Conservation (phyloP, 2,329 filamentous ascomycete genomes). For the Claviceps fusiformis region DNA sequence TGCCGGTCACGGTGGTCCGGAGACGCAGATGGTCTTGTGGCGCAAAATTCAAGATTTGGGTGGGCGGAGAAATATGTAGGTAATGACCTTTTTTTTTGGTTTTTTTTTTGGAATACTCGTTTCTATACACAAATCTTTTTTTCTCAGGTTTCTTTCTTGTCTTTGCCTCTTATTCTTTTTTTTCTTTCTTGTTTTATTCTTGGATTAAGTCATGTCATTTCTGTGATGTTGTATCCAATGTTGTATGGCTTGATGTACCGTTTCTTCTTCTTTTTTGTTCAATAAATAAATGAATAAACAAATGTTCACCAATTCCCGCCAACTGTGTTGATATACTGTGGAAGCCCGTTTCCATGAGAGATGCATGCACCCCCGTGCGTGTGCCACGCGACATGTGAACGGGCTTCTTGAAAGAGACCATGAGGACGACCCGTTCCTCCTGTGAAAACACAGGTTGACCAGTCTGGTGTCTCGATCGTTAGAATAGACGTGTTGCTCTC, state of each 20-base stretch:
- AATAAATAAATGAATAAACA: no score
- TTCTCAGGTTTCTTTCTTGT: constrained; percentile 1
- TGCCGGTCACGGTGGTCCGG: background rate
- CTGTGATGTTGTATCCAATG: background rate
- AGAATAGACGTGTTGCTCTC: no score
- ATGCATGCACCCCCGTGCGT: background rate
- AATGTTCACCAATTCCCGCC: background rate
- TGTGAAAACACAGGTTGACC: no score
- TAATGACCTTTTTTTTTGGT: background rate
- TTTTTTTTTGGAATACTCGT: background rate
- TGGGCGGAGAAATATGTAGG: background rate
- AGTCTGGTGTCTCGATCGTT: no score
- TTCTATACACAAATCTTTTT: constrained; percentile 4
- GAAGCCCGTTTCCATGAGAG: background rate
- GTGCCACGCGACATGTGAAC: background rate
- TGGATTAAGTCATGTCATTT: background rate
- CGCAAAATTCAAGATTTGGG: background rate
- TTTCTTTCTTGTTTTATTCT: background rate
- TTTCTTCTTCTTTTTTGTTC: no score
- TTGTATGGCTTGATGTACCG: background rate
- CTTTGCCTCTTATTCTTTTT: background rate
- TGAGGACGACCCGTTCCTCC: no score
- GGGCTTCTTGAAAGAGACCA: no score
- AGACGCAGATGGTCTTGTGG: background rate
- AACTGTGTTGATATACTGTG: background rate